Evolutionary conservation across 2,329 filamentous ascomycete species (phyloP), one percentile per base, ranked within the genome.

Genomic region (Hirsutella rhossiliensis): DNA sequence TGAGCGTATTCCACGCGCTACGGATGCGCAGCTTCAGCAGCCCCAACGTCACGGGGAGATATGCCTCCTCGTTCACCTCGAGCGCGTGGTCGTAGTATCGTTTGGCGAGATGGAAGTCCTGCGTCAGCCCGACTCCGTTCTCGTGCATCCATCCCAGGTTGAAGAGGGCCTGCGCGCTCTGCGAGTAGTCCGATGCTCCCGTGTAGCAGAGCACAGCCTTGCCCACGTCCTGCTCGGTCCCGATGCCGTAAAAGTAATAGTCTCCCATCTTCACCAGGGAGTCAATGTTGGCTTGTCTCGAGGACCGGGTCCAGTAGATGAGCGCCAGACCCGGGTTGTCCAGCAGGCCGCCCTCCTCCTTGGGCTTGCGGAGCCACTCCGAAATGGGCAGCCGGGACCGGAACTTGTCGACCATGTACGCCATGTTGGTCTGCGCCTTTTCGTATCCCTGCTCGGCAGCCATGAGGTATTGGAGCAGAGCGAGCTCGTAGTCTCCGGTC

Each of bases 141-240:
- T 98, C 92, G 57, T 98, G 88, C 90, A 98, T 97, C 92, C 92
- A 98, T 5, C 92, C 94, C 13, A 98, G 71, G 56, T 98, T 97
- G 77, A 88, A 98, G 45, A 96, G 78, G 13, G 94, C 92, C 64
- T 98, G 94, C 3, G 90, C 92, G 54, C 87, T 94, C 57, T 88
- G 84, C 53, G 90, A 81, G 47, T 85, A 88, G 58, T 98, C 92
- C 0, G 89, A 89, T 2, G 92, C 92, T 4, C 87, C 85, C 43
- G 85, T 83, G 56, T 98, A 98, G 67, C 92, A 98, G 38, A 84
- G 81, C 0, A 89, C 88, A 6, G 94, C 94, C 62, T 95, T 95
- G 54, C 89, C 82, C 17, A 84, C 68, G 51, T 94, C 84, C 0
- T 69, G 55, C 8, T 76, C 68, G 1, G 84, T 77, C 3, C 90